These are phyloP conservation scores for Pyrenophora seminiperda DNA, from an alignment of 2,329 filamentous ascomycete species.

Conservation along the genomic window DNA sequence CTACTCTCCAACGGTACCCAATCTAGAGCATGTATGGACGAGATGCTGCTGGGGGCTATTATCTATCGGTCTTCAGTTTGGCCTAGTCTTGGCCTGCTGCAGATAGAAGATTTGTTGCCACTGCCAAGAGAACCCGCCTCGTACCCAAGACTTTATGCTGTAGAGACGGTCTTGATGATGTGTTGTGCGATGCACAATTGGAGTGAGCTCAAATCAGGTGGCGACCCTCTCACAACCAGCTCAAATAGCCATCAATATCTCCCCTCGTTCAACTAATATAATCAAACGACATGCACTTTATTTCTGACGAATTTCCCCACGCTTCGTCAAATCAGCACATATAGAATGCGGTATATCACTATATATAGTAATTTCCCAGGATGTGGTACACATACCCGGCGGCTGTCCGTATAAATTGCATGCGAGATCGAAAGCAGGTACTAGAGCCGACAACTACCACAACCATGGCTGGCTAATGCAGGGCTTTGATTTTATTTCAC, in stretches of 20 bases:
- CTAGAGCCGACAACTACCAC: constrained; percentile 34
- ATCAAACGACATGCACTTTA: constrained; percentile 40
- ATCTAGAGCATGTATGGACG: neutral
- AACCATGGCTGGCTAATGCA: constrained; percentile 27
- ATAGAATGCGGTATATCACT: constrained; percentile 4
- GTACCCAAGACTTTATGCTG: constrained; percentile 19
- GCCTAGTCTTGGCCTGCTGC: constrained; percentile 1
- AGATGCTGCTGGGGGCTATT: neutral
- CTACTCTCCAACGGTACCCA: constrained; percentile 6
- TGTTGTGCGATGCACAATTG: constrained; percentile 18
- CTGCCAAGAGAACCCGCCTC: constrained; percentile 22
- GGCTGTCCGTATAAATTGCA: constrained; percentile 28
- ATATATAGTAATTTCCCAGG: constrained; percentile 28
- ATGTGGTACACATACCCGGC: constrained; percentile 29
- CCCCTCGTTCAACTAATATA: no score
- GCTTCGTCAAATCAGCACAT: constrained; percentile 29
- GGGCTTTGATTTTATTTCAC: constrained; percentile 22
- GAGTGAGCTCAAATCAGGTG: constrained; percentile 19
- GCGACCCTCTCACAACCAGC: constrained; percentile 33
- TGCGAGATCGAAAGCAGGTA: constrained; percentile 24
- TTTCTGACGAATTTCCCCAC: constrained; percentile 25
- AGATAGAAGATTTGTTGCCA: constrained; percentile 5
- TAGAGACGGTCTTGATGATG: constrained; percentile 13
- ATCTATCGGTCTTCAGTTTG: neutral
- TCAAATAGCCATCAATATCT: constrained; percentile 42